These are phyloP conservation scores for Aspergillus quadrilineatus DNA, from an alignment of 2,329 filamentous ascomycete species.

Conservation along the genomic window DNA sequence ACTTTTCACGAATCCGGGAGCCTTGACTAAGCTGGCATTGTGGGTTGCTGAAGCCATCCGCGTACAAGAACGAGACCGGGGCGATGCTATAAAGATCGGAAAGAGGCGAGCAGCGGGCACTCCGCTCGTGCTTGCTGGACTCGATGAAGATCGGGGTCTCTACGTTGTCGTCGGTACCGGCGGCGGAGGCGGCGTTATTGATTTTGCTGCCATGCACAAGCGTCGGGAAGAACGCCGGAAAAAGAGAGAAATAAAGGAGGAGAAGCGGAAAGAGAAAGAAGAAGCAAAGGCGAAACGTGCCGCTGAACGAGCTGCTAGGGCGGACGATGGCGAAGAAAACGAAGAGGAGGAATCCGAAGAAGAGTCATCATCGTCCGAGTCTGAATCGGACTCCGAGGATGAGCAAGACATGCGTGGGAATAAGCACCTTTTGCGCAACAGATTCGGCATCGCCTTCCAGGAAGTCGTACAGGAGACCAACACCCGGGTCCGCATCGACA, in stretches of 20 bases:
- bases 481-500: slow-evolving; percentile 86
- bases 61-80: slow-evolving; percentile 82
- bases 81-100: slow-evolving; percentile 59
- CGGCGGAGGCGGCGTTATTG: slow-evolving; percentile 73
- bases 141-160: slow-evolving; percentile 82
- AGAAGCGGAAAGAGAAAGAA: slow-evolving; percentile 61
- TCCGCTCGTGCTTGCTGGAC: slow-evolving; percentile 83
- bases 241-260: slow-evolving; percentile 63
- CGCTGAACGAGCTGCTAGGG: slow-evolving; percentile 51
- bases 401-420: slow-evolving; percentile 56
- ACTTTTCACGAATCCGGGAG: slow-evolving; percentile 91
- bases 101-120: slow-evolving; percentile 56
- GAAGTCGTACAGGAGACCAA: slow-evolving; percentile 91
- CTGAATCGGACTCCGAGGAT: slow-evolving; percentile 56
- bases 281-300: slow-evolving; percentile 62
- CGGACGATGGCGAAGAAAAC: slow-evolving; percentile 57
- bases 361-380: slow-evolving; percentile 37
- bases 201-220: slow-evolving; percentile 65
- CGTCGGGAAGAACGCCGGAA: slow-evolving; percentile 63
- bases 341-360: slow-evolving; percentile 66
- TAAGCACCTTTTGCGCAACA: slow-evolving; percentile 74
- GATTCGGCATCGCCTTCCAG: slow-evolving; percentile 93
- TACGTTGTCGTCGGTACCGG: slow-evolving; percentile 94
- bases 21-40: slow-evolving; percentile 85
- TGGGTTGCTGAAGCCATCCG: slow-evolving; percentile 93